Evolutionary conservation across 352 stramenopile species (phyloP).

Genomic region (Phytopythium litorale): DNA sequence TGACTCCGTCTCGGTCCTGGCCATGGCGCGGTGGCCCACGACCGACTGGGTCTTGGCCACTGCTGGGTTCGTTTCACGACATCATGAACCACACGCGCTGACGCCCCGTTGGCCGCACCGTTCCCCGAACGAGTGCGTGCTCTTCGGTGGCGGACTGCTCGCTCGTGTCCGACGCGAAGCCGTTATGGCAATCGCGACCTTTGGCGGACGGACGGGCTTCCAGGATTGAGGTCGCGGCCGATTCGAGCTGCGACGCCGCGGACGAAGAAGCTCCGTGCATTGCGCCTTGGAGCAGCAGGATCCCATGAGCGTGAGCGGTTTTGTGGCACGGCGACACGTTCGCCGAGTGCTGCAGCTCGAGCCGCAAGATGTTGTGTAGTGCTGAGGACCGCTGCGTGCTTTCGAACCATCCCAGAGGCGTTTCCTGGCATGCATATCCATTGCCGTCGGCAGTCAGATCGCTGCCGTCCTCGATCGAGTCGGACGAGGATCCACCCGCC

Average conservation of each 20-base stretch:
- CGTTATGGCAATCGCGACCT: not conserved
- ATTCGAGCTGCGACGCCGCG: not conserved
- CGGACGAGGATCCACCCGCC: not conserved
- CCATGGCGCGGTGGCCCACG: too few relatives aligned
- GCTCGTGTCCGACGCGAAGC: not conserved
- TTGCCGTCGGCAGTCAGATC: not conserved
- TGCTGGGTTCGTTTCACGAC: too few relatives aligned
- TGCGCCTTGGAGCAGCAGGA: not conserved
- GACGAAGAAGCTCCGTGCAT: not conserved
- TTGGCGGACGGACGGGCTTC: not conserved
- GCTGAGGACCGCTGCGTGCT: not conserved
- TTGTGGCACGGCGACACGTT: not conserved
- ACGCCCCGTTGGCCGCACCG: not conserved
- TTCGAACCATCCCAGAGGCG: slow-evolving; percentile 1
- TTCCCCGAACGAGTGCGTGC: not conserved
- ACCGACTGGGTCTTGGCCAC: too few relatives aligned
- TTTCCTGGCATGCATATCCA: not conserved
- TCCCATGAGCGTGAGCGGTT: not conserved
- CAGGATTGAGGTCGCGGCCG: not conserved
- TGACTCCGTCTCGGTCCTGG: too few relatives aligned
- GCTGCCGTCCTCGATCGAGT: not conserved
- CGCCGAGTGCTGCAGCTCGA: not conserved
- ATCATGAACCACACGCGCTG: too few relatives aligned
- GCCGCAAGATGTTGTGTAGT: not conserved
- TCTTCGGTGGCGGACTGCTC: not conserved